A percentile compares a stretch with the other conserved stretches of the same genome.
Conservation (phyloP, 768 basidiomycete genomes). For the Russula virescens region DNA sequence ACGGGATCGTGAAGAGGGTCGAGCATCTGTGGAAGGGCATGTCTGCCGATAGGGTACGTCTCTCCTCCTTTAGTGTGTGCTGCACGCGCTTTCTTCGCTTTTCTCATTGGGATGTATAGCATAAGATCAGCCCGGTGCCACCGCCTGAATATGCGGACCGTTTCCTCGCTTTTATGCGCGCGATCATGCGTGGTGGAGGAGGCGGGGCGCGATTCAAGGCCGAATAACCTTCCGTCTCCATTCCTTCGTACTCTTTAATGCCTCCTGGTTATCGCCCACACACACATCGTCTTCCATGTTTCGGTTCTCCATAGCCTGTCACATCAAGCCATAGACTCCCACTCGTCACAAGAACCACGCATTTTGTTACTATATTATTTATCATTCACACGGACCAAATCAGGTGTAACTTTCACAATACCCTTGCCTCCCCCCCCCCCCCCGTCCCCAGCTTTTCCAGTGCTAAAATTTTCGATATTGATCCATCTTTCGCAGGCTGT, state of each 20-base stretch:
- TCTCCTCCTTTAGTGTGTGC: neutral
- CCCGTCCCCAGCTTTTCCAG: neutral
- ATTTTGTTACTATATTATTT: neutral
- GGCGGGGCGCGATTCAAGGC: constrained; percentile 50
- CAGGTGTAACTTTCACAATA: constrained; percentile 12
- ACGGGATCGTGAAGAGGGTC: constrained; percentile 62
- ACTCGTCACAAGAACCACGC: neutral
- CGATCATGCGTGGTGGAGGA: constrained; percentile 77
- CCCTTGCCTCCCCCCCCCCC: neutral
- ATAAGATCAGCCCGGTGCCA: constrained; percentile 91
- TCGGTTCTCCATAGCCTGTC: neutral
- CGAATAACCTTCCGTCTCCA: constrained; percentile 28
- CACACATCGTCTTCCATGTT: neutral
- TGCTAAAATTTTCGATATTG: constrained; percentile 6
- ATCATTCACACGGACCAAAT: constrained; percentile 6
- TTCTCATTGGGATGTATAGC: constrained; percentile 40
- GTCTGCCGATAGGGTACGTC: constrained; percentile 75
- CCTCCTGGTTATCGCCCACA: neutral
- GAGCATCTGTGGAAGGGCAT: constrained; percentile 95
- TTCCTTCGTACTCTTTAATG: too few species aligned
- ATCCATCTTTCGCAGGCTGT: neutral
- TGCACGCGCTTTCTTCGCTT: neutral
- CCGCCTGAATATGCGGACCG: constrained; percentile 83
- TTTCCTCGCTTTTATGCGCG: constrained; percentile 83
- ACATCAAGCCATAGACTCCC: constrained; percentile 4